Percentiles rank a stretch among this genome's conserved stretches.
Conservation (phyloP, 306 rosid species). For the Corylus heterophylla region DNA sequence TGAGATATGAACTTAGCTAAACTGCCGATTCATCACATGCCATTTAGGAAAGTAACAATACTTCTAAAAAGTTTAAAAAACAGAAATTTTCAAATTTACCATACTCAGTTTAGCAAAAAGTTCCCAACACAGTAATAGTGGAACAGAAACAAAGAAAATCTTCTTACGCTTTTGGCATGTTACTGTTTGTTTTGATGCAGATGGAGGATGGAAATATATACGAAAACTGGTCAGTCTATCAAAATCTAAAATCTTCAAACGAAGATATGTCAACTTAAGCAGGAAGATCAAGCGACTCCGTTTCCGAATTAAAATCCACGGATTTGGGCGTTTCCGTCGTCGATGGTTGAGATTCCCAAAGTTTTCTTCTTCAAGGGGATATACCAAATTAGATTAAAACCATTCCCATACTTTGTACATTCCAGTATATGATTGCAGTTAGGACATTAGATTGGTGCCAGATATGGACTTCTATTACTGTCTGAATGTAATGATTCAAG, state of each 20-base stretch:
- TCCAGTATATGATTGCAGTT: not conserved
- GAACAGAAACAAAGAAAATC: not conserved
- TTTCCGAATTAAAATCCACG: conserved; percentile 61
- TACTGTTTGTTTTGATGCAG: conserved; percentile 20
- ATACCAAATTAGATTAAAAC: conserved; percentile 56
- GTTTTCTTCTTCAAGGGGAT: conserved; percentile 54
- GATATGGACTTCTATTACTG: not conserved
- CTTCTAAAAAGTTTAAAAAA: not conserved
- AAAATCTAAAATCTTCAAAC: conserved; percentile 45
- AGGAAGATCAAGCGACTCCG: conserved; percentile 61
- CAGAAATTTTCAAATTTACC: not conserved
- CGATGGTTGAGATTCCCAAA: conserved; percentile 73
- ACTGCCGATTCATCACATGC: not conserved
- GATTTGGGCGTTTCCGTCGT: conserved; percentile 65
- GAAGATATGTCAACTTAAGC: conserved; percentile 51
- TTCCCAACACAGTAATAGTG: not conserved
- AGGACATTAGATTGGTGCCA: not conserved
- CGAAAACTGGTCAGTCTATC: conserved; percentile 49
- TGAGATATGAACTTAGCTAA: conserved; percentile 17
- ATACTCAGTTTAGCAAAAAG: not conserved
- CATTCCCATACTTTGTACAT: not conserved
- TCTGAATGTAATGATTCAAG: not conserved
- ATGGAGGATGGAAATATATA: conserved; percentile 49
- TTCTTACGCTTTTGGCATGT: not conserved
- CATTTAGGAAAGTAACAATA: not conserved